Evolutionary conservation across 805 yeast genomes (phyloP), one percentile per base, ranked within the genome.

Genomic region (Tetrapisispora arboricola): DNA sequence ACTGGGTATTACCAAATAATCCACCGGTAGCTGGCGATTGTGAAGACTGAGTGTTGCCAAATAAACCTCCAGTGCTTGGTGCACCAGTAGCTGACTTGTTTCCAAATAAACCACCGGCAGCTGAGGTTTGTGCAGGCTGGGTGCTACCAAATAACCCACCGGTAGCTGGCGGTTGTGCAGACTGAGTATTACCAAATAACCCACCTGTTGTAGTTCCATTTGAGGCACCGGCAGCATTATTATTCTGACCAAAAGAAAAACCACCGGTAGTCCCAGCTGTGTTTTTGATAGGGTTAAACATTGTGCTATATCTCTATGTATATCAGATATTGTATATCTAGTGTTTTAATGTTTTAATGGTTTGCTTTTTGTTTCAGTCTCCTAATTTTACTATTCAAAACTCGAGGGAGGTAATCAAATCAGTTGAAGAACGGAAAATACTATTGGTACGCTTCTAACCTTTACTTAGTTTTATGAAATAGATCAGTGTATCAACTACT

Each of bases 1-100:
- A n/a, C n/a, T n/a, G n/a, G n/a, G n/a, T n/a, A 35, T 42, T 45
- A 25, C 64, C 64, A 48, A 63, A 63, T 3, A 61, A 41, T 4
- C 44, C 36, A 13, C 24, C 41, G 42, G 29, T 29, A 13, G 32
- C 18, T 6, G 31, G 26, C 4, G 32, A 10, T 8, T 24, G 19
- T 7, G 7, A 6, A 29, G 18, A 15, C 15, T 29, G 26, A 8
- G 8, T 8, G 26, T 24, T 24, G 11, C 26, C 11, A 6, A 13
- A 10, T 27, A 24, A 24, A 24, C 26, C 26, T 8, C 26, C 26
- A 11, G 26, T n/a, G n/a, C n/a, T n/a, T n/a, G n/a, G 11, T 24
- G 26, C 11, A 24, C 10, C 26, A 24, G 46, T 38, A 12, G 50
- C 33, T 26, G 49, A 34, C 28, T 41, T 39, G 31, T 42, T 45